phyloP scores from a whole-genome alignment of 2,329 filamentous ascomycete genomes.

The Sarocladium oryzae region DNA sequence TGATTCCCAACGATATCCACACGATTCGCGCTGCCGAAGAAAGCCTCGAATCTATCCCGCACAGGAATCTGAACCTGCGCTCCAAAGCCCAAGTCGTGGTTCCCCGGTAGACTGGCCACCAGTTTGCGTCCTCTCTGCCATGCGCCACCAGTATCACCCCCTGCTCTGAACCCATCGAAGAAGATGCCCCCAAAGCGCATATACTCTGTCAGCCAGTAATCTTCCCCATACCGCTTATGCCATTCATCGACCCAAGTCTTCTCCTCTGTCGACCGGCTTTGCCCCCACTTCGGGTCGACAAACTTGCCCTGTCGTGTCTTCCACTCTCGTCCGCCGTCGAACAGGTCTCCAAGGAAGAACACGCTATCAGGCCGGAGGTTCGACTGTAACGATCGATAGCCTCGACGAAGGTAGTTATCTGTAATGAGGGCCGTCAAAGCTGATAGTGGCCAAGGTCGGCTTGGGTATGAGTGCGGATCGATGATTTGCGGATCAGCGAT shows the following conservation, averaged over 20 bases:
- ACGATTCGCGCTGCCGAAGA: constrained; percentile 86
- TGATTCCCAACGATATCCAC: constrained; percentile 93
- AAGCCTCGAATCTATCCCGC: constrained; percentile 75
- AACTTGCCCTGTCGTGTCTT: constrained; percentile 59
- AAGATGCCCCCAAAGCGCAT: constrained; percentile 82
- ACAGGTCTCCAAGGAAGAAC: constrained; percentile 88
- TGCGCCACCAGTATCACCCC: constrained; percentile 44
- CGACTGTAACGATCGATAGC: constrained; percentile 74
- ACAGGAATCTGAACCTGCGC: constrained; percentile 75
- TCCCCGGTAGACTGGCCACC: constrained; percentile 84
- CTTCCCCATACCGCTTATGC: constrained; percentile 69
- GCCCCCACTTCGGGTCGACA: constrained; percentile 53
- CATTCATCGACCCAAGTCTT: constrained; percentile 54
- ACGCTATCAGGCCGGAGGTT: constrained; percentile 77
- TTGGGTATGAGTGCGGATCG: constrained; percentile 88
- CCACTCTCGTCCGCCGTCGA: constrained; percentile 96
- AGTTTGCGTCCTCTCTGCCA: constrained; percentile 67
- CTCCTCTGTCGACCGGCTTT: constrained; percentile 44
- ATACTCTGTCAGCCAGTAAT: constrained; percentile 85
- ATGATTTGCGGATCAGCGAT: constrained; percentile 88
- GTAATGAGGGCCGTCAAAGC: constrained; percentile 56
- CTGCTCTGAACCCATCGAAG: constrained; percentile 59
- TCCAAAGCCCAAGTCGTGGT: constrained; percentile 91
- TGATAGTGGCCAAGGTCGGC: constrained; percentile 57
- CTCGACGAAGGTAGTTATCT: constrained; percentile 81